Percentiles rank a stretch among this genome's conserved stretches.
Conservation (phyloP, 805 yeast species). For the Candida saitoana region DNA sequence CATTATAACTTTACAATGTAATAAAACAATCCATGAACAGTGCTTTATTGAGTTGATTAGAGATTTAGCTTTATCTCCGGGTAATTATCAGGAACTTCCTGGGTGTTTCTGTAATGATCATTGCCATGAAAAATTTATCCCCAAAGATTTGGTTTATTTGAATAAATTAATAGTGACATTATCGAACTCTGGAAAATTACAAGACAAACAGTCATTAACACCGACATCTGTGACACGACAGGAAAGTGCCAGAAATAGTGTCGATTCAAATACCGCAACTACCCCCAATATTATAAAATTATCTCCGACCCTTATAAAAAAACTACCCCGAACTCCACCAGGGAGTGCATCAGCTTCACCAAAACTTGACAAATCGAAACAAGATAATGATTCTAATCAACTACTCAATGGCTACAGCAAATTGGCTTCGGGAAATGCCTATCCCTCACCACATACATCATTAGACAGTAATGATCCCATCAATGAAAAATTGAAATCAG, state of each 20-base stretch:
- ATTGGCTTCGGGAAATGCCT: too few species aligned
- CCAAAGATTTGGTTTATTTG: conserved; percentile 2
- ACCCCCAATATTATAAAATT: not conserved
- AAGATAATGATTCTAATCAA: too few species aligned
- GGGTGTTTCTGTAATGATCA: not conserved
- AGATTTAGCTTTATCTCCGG: not conserved
- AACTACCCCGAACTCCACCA: not conserved
- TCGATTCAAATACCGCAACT: not conserved
- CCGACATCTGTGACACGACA: too few species aligned
- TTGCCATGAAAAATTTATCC: conserved; percentile 1
- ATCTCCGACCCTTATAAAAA: not conserved
- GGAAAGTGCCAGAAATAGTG: not conserved
- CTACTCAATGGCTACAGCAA: too few species aligned
- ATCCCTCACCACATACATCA: too few species aligned
- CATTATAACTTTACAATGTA: conserved; percentile 1
- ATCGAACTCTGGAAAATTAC: not conserved
- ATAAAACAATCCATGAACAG: conserved; percentile 1
- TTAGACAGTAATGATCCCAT: not conserved
- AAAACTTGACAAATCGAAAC: too few species aligned
- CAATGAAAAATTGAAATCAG: not conserved
- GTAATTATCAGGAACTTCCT: not conserved
- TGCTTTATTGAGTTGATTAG: conserved; percentile 2
- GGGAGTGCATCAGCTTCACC: not conserved
- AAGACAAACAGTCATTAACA: not conserved
- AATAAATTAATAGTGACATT: conserved; percentile 1